These are phyloP conservation scores for Phycomyces nitens DNA, from an alignment of 192 early-diverging fungal species.

Conservation along the genomic window DNA sequence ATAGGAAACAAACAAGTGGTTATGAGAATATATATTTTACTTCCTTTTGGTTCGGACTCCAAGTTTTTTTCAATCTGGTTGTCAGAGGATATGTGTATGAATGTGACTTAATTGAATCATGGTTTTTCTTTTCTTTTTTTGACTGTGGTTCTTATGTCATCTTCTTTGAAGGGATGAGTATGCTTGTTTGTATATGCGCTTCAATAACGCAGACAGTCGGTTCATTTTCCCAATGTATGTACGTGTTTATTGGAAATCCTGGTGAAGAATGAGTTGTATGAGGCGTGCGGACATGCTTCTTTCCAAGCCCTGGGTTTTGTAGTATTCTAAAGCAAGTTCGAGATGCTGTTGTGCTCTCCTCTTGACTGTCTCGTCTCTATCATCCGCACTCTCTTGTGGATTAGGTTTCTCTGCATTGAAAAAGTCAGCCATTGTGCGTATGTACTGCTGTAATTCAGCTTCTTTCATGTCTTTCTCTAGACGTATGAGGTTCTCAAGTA, in stretches of 20 bases:
- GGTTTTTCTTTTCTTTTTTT: no score
- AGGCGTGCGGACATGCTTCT: slow-evolving; percentile 13
- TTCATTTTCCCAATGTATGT: not conserved
- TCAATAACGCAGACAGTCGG: no score
- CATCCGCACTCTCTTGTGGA: not conserved
- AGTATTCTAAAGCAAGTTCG: slow-evolving; percentile 9
- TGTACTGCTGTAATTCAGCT: not conserved
- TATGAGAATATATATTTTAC: no score
- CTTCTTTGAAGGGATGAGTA: no score
- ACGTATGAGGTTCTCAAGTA: not conserved
- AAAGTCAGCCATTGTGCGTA: not conserved
- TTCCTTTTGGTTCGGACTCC: no score
- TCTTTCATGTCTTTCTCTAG: not conserved
- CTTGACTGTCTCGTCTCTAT: not conserved
- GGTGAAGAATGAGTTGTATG: slow-evolving; percentile 14
- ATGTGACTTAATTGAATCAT: no score
- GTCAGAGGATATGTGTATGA: no score
- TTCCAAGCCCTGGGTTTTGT: slow-evolving; percentile 2
- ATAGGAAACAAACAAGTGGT: no score
- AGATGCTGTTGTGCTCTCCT: slow-evolving; percentile 4
- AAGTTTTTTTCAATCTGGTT: no score
- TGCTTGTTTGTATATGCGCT: not conserved
- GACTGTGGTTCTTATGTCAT: no score
- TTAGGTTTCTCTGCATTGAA: slow-evolving; percentile 1
- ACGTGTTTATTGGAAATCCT: slow-evolving; percentile 5